Evolutionary conservation across 441 rosid species (phyloP).

Genomic region (Erysimum cheiri): DNA sequence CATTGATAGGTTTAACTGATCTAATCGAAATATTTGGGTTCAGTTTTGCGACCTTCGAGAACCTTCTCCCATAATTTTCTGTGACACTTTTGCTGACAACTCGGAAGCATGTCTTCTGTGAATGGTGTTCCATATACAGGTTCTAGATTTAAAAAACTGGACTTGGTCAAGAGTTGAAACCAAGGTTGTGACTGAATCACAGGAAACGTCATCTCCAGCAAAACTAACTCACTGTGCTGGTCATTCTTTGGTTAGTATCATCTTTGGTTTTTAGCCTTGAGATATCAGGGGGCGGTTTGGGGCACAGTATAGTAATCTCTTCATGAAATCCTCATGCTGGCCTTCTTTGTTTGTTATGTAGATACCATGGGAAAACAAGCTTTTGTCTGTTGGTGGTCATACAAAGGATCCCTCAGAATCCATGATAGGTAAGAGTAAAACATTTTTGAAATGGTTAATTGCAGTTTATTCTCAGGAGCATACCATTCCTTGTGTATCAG

Average conservation of each 20-base stretch:
- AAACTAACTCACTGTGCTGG: slow-evolving; percentile 78
- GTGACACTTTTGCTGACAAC: slow-evolving; percentile 9
- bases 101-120: slow-evolving; percentile 31
- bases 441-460: slow-evolving; percentile 10
- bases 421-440: slow-evolving; percentile 62
- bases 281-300: slow-evolving; percentile 14
- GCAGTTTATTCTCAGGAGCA: slow-evolving; percentile 4
- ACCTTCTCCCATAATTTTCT: slow-evolving; percentile 19
- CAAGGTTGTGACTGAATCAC: slow-evolving; percentile 59
- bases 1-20: slow-evolving; percentile 5
- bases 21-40: slow-evolving; percentile 12
- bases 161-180: slow-evolving; percentile 90
- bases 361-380: slow-evolving; percentile 94
- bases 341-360: slow-evolving; percentile 45
- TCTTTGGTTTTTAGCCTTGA: slow-evolving; percentile 18
- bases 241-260: slow-evolving; percentile 92
- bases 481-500: slow-evolving; percentile 18
- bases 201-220: slow-evolving; percentile 59
- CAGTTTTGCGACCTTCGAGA: slow-evolving; percentile 7
- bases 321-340: slow-evolving; percentile 33
- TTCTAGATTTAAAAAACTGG: slow-evolving; percentile 92
- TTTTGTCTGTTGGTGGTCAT: slow-evolving; percentile 92
- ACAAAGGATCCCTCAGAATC: slow-evolving; percentile 87
- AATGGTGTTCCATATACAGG: slow-evolving; percentile 53
- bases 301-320: slow-evolving; percentile 30